Percentiles rank a stretch among this genome's conserved stretches.
Conservation (phyloP, 2,329 filamentous ascomycete genomes). For the Tolypocladium tropicale region DNA sequence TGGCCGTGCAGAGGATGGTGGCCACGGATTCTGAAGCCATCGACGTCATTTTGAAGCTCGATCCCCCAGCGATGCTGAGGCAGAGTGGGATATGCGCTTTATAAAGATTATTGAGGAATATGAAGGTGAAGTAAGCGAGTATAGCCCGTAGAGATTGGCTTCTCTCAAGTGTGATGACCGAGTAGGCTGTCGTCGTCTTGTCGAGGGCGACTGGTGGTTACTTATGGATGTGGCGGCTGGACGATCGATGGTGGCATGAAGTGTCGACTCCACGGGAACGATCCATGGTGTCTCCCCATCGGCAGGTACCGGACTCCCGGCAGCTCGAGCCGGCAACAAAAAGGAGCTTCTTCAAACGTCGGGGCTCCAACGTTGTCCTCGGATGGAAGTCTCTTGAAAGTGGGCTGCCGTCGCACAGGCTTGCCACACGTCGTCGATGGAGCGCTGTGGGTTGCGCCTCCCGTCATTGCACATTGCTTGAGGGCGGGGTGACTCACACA, state of each 20-base stretch:
- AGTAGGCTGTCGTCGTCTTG: neutral
- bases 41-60: slow-evolving; percentile 28
- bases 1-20: slow-evolving; percentile 52
- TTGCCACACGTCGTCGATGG: neutral
- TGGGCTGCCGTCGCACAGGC: neutral
- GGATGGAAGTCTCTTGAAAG: neutral
- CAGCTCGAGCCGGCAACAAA: neutral
- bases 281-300: neutral
- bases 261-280: neutral
- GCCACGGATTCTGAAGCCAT: slow-evolving; percentile 39
- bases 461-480: no score
- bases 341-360: neutral
- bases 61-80: no score
- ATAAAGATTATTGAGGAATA: no score
- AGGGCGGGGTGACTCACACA: neutral
- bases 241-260: neutral
- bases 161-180: no score
- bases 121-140: neutral
- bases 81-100: no score
- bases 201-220: neutral
- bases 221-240: neutral
- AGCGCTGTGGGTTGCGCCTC: neutral
- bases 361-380: neutral
- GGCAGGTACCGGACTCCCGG: neutral
- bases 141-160: no score